Base-by-base conservation (phyloP, 495 filamentous ascomycete species). In the Aspergillus funiculosus region DNA sequence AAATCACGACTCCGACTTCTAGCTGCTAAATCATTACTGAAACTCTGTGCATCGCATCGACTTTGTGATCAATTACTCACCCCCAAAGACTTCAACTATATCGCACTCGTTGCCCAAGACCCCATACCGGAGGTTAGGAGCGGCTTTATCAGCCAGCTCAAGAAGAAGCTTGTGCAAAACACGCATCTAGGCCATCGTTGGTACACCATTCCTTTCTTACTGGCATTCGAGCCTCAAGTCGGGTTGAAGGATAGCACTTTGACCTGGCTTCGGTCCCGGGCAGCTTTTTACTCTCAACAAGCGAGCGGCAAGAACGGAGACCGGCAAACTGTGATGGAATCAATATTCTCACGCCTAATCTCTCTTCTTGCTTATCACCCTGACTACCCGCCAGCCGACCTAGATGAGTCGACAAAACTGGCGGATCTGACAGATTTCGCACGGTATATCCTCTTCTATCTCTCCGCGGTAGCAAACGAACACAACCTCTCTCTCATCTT, bases 321-420 rank as follows among this genome's bases (percentile, higher is more conserved):
- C 14, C 62, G 67, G 36, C 74, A 80, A 20, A 80, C 71, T 26
- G 72, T 83, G 6, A 83, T 97, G 73, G 94, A 97, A 62, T 72
- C 81, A 11, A 72, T 85, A n/a, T 86, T 99, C 61, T 76, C 86
- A 11, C 83, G 92, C 15, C 74, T 97, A 10, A 64, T 97, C 29
- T 92, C 86, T 28, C 69, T 96, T 18, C 79, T 97, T 13, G 89
- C 91, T 10, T 92, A 97, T 59, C 92, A 99, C 63, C 92, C 90
- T 1, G 94, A 99, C 61, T 99, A 91, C 60, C 71, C 71, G 17
- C 59, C 67, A 6, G 56, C 64, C 11, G 58, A 66, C 18, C 14
- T 69, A 17, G 71, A 72, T n/a, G 62, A 67, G 20, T 72, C 76
- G 18, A 71, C 73, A 0, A 74, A 80, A 28, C 60, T 80, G 4